Evolutionary conservation across 371 early-diverging fungal species (phyloP), one percentile per base, ranked within the genome.

Genomic region (Mortierella sp.): DNA sequence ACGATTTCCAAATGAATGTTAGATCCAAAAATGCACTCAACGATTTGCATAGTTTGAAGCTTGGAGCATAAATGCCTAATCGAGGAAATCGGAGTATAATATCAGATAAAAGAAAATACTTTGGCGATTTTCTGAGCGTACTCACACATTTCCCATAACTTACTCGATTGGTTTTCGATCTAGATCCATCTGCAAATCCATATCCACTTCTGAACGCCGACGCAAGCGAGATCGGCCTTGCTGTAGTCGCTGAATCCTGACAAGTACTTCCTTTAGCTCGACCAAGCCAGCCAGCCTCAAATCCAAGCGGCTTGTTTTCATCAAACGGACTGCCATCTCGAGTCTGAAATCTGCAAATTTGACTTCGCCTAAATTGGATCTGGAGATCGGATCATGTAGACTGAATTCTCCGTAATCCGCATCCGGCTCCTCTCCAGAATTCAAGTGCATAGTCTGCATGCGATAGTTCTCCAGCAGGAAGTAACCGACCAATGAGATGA

Each of bases 1-100:
- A 86, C 85, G 51, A 86, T 83, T 60, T 86, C 87, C 59, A 86
- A 61, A 64, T 86, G 87, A n/a, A 86, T 85, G 51, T 87, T 87
- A 6, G 85, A 72, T 37, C 87, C 87, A 70, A 87, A 86, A 30
- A 86, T 85, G 30, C 83, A 81, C 28, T 77, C 81, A 11, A 86
- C 68, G 35, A 86, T 83, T 57, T 75, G 74, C 40, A 86, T 32
- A 45, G 72, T 68, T 28, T 83, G 78, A 4, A 86, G 62, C 28
- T 67, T 79, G 1, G 66, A 43, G 70, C 79, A 79, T 10, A 79
- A 61, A 22, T 79, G 71, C 28, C 77, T 77, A 77, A n/a, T 43
- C 43, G 4, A 55, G 52, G 43, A 24, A 62, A 67, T n/a, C 10
- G 8, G 22, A 24, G 39, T 39, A 32, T 16, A 51, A n/a, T 28